These are phyloP conservation scores for Ochromonas danica DNA, from an alignment of 108 stramenopile genomes.

Conservation along the genomic window DNA sequence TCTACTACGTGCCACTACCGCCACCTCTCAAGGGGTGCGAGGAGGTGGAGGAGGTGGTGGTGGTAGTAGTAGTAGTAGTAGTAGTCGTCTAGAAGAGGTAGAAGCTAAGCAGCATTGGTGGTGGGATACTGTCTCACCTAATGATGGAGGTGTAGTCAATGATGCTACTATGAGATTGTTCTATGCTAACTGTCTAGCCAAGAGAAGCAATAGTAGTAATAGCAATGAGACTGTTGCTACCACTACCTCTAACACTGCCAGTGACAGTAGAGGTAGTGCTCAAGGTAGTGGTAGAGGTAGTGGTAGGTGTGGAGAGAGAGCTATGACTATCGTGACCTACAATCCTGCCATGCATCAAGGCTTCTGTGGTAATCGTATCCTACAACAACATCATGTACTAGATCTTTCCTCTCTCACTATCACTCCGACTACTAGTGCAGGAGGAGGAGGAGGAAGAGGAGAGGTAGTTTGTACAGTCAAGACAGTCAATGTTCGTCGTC, in stretches of 20 bases:
- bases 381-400: constrained; percentile 4
- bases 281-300: no score
- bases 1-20: not conserved
- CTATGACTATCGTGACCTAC: not conserved
- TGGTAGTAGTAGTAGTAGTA: not conserved
- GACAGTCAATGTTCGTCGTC: no score
- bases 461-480: no score
- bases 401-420: not conserved
- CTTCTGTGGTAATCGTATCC: constrained; percentile 20
- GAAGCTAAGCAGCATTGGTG: constrained; percentile 29
- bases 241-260: not conserved
- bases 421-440: no score
- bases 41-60: not conserved
- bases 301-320: no score
- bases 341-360: constrained; percentile 27
- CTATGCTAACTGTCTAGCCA: not conserved
- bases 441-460: no score
- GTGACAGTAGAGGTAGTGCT: no score
- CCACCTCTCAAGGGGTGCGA: not conserved
- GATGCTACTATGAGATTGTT: constrained; percentile 11
- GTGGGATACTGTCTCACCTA: constrained; percentile 22
- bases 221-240: not conserved
- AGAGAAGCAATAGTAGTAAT: not conserved
- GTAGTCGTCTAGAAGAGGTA: constrained; percentile 14
- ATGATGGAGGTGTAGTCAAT: constrained; percentile 33